Evolutionary conservation across 257 asterid genomes (phyloP), one percentile per base, ranked within the genome.

Genomic region (Parsonsia alboflavescens): DNA sequence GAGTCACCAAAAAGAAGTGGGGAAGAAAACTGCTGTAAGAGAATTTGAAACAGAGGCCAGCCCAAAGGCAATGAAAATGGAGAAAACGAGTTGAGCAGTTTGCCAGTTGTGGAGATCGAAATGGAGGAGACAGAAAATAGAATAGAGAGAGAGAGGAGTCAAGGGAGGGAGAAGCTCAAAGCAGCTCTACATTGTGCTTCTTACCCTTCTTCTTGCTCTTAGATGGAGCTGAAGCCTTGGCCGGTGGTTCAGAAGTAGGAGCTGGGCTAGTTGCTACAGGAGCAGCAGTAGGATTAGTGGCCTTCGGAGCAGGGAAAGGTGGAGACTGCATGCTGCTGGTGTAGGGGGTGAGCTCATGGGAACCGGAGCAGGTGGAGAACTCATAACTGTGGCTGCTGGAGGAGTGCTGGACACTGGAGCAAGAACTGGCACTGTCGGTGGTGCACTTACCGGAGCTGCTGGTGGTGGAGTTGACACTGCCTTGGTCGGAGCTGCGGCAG

Each of bases 101-200:
- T n/a, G n/a, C n/a, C n/a, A n/a, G n/a, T n/a, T n/a, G n/a, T n/a
- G n/a, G n/a, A n/a, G n/a, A n/a, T n/a, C n/a, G n/a, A n/a, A n/a
- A n/a, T n/a, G n/a, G n/a, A n/a, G n/a, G n/a, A n/a, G n/a, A n/a
- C n/a, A n/a, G n/a, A n/a, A n/a, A n/a, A n/a, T n/a, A n/a, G n/a
- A n/a, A n/a, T n/a, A n/a, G n/a, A n/a, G n/a, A n/a, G 82, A 16
- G 0, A 96, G 97, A 61, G 97, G 97, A 1, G 97, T 96, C 0
- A 96, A 96, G 41, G 97, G 97, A 71, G 96, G 62, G 2, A n/a
- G 57, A 21, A 88, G 69, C 69, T 75, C 96, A 3, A 95, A 76
- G 97, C 96, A 0, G 93, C 90, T 30, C 62, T 46, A 88, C 88
- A 21, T 69, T 66, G 68, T 80, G 82, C 81, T 85, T 88, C 84